These are phyloP conservation scores for Cladorrhinum samala DNA, from an alignment of 495 filamentous ascomycete genomes.

Conservation along the genomic window DNA sequence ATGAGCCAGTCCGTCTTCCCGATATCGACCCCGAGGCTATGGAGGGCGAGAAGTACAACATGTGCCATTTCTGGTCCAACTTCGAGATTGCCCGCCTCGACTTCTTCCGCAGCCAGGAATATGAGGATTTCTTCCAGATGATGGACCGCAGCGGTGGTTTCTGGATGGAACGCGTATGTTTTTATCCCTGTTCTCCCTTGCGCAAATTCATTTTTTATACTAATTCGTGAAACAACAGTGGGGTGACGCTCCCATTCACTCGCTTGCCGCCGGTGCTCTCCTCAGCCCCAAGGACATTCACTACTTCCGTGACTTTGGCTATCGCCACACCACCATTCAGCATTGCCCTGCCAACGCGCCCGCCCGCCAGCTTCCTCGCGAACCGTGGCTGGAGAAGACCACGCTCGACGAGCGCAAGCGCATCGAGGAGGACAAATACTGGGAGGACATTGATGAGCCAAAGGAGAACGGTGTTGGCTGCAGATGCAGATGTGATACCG, in stretches of 20 bases:
- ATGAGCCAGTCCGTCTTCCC: conserved; percentile 66
- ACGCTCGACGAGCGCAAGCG: conserved; percentile 81
- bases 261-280: conserved; percentile 86
- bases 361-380: conserved; percentile 73
- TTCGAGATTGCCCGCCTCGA: conserved; percentile 95
- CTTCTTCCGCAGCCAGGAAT: conserved; percentile 94
- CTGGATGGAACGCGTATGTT: conserved; percentile 92
- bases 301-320: conserved; percentile 99
- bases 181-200: not conserved
- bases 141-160: conserved; percentile 98
- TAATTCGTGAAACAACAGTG: conserved; percentile 55
- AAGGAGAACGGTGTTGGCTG: conserved; percentile 98
- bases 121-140: conserved; percentile 98
- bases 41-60: conserved; percentile 98
- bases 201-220: conserved; percentile 1
- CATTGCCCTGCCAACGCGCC: conserved; percentile 97
- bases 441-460: conserved; percentile 76
- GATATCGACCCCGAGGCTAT: conserved; percentile 89
- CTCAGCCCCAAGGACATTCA: conserved; percentile 81
- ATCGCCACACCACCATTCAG: conserved; percentile 97
- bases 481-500: conserved; percentile 95
- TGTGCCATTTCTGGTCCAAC: conserved; percentile 99
- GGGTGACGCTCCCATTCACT: conserved; percentile 99
- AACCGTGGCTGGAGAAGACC: conserved; percentile 78
- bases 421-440: conserved; percentile 93